A percentile compares a stretch with the other conserved stretches of the same genome.
phyloP scores from a whole-genome alignment of 495 filamentous ascomycete species.

The Stereocaulon alpinum region DNA sequence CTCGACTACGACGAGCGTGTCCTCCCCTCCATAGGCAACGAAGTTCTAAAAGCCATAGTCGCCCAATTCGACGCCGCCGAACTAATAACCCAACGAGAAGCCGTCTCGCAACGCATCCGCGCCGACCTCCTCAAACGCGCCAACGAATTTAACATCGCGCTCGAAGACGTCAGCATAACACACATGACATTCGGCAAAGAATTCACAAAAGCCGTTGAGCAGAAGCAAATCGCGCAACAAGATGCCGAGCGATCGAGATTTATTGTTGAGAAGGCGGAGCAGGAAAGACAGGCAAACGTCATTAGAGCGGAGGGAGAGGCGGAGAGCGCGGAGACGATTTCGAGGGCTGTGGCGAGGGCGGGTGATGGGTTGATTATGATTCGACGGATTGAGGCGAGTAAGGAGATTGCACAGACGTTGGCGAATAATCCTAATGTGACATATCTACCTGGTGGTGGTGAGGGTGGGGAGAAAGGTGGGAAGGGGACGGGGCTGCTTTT shows the following conservation, averaged over 20 bases:
- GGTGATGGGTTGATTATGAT: constrained; percentile 93
- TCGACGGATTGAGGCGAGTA: constrained; percentile 90
- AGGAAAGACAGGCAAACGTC: constrained; percentile 96
- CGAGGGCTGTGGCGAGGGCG: constrained; percentile 77
- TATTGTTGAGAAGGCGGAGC: constrained; percentile 97
- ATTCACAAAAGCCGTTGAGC: constrained; percentile 96
- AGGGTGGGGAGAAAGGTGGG: constrained; percentile 47
- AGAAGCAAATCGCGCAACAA: constrained; percentile 99
- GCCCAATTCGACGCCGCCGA: constrained; percentile 99
- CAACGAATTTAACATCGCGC: constrained; percentile 96
- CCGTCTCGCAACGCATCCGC: constrained; percentile 90
- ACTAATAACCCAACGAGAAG: constrained; percentile 97
- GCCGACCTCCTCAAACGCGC: constrained; percentile 90
- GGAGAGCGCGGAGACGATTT: constrained; percentile 90
- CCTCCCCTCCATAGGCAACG: constrained; percentile 98
- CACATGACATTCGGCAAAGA: constrained; percentile 99
- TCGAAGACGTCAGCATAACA: constrained; percentile 98
- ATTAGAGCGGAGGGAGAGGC: constrained; percentile 96
- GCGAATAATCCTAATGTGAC: constrained; percentile 89
- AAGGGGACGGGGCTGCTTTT: constrained; percentile 52
- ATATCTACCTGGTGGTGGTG: constrained; percentile 73
- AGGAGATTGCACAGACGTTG: constrained; percentile 88
- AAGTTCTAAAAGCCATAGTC: constrained; percentile 98
- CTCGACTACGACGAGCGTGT: constrained; percentile 99
- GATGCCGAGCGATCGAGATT: constrained; percentile 95